Percentiles rank a stretch among this genome's conserved stretches.
Conservation (phyloP, 2,329 filamentous ascomycete species). For the Paraconiothyrium brasiliense region DNA sequence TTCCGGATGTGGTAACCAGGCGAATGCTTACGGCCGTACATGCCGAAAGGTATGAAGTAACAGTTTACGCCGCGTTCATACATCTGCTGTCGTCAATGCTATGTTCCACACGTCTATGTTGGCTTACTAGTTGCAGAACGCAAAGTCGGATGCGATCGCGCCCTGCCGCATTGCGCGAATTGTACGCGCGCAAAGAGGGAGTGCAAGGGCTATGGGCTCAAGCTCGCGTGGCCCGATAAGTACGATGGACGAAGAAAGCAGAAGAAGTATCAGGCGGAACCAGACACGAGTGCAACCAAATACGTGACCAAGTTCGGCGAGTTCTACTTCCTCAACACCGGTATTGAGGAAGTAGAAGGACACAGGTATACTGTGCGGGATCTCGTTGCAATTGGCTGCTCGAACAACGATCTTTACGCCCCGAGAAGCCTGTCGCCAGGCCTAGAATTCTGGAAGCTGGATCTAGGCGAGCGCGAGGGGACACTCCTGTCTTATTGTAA, state of each 20-base stretch:
- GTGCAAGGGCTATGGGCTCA: constrained; percentile 58
- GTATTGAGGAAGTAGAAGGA: constrained; percentile 25
- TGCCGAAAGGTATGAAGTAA: background rate
- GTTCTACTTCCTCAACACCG: constrained; percentile 32
- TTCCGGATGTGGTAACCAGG: background rate
- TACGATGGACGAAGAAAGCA: constrained; percentile 56
- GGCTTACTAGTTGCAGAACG: constrained; percentile 46
- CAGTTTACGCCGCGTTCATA: background rate
- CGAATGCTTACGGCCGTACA: background rate
- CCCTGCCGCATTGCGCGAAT: constrained; percentile 56
- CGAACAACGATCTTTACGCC: background rate
- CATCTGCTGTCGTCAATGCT: background rate
- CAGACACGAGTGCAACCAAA: constrained; percentile 27
- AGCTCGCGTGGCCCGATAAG: constrained; percentile 60
- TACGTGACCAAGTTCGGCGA: constrained; percentile 23
- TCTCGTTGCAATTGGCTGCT: constrained; percentile 2
- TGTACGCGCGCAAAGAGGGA: constrained; percentile 54
- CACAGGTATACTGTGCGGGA: constrained; percentile 19
- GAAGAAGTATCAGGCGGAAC: constrained; percentile 50
- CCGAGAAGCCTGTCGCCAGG: constrained; percentile 3
- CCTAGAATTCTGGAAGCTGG: constrained; percentile 7
- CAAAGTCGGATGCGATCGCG: constrained; percentile 60
- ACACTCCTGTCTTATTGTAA: constrained; percentile 38
- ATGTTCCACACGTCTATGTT: background rate
- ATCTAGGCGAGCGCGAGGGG: constrained; percentile 11